Conservation (phyloP, 2,329 filamentous ascomycete genomes). For the Fusarium sarcochroum region DNA sequence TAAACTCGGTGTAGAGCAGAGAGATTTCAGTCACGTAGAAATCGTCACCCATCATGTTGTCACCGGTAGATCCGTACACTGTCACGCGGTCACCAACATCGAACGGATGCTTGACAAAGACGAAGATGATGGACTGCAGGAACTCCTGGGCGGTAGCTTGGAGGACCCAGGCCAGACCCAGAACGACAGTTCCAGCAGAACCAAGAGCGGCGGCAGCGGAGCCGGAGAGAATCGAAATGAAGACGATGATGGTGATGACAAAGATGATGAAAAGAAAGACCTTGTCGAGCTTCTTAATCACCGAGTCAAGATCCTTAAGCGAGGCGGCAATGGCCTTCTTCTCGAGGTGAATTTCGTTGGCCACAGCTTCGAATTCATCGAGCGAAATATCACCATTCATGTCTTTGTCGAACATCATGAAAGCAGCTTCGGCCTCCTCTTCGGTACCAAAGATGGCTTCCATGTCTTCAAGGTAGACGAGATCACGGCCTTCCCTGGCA, state of each 20-base stretch:
- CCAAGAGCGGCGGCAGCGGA: conserved; percentile 93
- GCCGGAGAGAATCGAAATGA: conserved; percentile 89
- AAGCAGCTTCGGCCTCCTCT: conserved; percentile 91
- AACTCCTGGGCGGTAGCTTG: conserved; percentile 95
- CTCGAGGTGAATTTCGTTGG: conserved; percentile 93
- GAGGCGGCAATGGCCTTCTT: conserved; percentile 96
- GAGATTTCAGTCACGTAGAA: conserved; percentile 97
- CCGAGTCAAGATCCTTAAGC: conserved; percentile 93
- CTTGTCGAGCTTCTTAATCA: conserved; percentile 89
- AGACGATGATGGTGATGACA: conserved; percentile 85
- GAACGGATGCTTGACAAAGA: conserved; percentile 97
- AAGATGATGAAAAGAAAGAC: conserved; percentile 90
- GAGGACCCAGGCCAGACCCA: conserved; percentile 93
- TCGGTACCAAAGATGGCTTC: conserved; percentile 82
- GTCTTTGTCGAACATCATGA: conserved; percentile 94
- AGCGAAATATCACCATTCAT: conserved; percentile 97
- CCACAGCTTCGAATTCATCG: conserved; percentile 93
- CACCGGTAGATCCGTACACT: conserved; percentile 90
- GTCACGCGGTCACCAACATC: conserved; percentile 95
- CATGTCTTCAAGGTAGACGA: conserved; percentile 83
- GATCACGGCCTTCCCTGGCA: conserved; percentile 79
- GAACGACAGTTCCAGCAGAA: conserved; percentile 87
- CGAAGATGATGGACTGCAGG: conserved; percentile 92
- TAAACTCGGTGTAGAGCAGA: conserved; percentile 95
- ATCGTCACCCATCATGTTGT: conserved; percentile 84